A percentile compares a stretch with the other conserved stretches of the same genome.
Evolutionary conservation across 2,329 filamentous ascomycete species (phyloP).

Genomic region (Simplicillium aogashimaense): DNA sequence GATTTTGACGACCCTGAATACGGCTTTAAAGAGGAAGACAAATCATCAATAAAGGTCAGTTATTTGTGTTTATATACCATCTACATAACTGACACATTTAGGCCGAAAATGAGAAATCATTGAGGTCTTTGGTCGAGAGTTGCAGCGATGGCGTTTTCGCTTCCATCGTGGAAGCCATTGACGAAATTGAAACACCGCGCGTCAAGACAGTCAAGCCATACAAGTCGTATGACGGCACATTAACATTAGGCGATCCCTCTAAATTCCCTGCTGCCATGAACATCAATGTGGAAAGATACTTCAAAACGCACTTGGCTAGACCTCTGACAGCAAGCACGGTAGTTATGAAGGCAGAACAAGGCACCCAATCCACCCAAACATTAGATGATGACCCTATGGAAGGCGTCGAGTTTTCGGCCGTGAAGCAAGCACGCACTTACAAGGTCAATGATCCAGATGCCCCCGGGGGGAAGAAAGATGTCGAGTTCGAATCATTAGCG

Average conservation of each 20-base stretch:
- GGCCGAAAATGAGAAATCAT: constrained; percentile 57
- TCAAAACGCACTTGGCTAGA: constrained; percentile 69
- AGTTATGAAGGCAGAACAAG: constrained; percentile 44
- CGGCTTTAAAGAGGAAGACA: constrained; percentile 86
- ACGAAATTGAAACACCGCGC: constrained; percentile 66
- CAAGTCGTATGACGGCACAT: constrained; percentile 66
- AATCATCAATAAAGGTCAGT: constrained; percentile 56
- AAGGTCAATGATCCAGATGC: constrained; percentile 65
- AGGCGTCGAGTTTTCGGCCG: constrained; percentile 50
- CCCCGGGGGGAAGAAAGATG: constrained; percentile 70
- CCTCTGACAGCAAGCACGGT: constrained; percentile 71
- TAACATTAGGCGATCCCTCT: constrained; percentile 71
- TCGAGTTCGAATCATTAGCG: constrained; percentile 74
- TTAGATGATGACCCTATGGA: constrained; percentile 37
- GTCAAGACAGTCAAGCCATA: constrained; percentile 69
- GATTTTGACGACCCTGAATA: constrained; percentile 91
- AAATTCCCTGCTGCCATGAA: constrained; percentile 64
- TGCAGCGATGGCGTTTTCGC: constrained; percentile 64
- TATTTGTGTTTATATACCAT: neutral
- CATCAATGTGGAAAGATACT: constrained; percentile 86
- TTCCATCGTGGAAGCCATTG: constrained; percentile 78
- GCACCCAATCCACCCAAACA: constrained; percentile 41
- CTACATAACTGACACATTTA: constrained; percentile 8
- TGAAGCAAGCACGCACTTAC: constrained; percentile 74
- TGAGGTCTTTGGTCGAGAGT: constrained; percentile 55